These are phyloP conservation scores for Casuarina equisetifolia DNA, from an alignment of 306 rosid species.

Conservation along the genomic window DNA sequence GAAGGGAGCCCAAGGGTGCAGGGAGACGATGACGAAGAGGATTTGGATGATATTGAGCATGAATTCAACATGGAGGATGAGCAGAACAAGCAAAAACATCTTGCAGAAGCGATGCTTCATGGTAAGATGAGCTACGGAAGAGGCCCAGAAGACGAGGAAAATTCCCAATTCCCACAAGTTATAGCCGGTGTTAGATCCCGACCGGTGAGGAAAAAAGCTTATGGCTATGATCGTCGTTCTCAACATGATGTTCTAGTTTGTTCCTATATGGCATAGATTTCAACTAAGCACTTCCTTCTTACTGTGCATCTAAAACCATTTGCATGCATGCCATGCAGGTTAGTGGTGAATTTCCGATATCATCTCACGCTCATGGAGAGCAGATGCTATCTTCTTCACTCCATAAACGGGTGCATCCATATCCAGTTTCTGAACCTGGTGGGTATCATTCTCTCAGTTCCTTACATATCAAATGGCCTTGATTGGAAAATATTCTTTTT, in stretches of 20 bases:
- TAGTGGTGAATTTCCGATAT: conserved; percentile 58
- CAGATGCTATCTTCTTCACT: conserved; percentile 51
- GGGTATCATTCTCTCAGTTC: background rate
- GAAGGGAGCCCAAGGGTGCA: conserved; percentile 92
- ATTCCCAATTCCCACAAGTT: conserved; percentile 51
- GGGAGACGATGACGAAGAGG: conserved; percentile 98
- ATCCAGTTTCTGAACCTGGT: conserved; percentile 58
- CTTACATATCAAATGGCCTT: too few relatives aligned
- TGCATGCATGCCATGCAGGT: conserved; percentile 53
- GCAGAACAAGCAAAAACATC: conserved; percentile 48
- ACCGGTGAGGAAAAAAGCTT: conserved; percentile 28
- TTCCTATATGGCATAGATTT: conserved; percentile 6
- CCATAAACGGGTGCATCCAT: conserved; percentile 63
- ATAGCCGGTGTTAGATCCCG: conserved; percentile 39
- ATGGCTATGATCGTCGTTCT: background rate
- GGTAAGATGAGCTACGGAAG: conserved; percentile 71
- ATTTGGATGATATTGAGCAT: conserved; percentile 86
- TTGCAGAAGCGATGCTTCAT: conserved; percentile 86
- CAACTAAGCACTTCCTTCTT: conserved; percentile 7
- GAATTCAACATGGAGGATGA: conserved; percentile 76
- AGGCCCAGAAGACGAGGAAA: conserved; percentile 58
- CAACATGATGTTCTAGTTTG: background rate
- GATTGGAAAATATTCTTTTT: background rate
- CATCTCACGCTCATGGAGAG: conserved; percentile 50
- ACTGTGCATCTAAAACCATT: background rate